Evolutionary conservation across 352 stramenopile genomes (phyloP).

Genomic region (Globisporangium heterothallicum): DNA sequence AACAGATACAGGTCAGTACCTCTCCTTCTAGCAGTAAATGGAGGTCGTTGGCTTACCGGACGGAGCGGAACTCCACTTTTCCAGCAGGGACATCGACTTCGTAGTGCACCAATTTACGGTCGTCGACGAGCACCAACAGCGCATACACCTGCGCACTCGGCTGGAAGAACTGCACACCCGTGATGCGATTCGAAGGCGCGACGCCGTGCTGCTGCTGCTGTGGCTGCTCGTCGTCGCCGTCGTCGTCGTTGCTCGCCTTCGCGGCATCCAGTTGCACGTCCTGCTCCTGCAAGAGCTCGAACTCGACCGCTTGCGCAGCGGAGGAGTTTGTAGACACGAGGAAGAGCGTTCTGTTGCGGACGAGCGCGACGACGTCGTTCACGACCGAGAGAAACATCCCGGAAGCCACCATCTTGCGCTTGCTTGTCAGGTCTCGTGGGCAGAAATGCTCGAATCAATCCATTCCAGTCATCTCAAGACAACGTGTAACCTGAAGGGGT

Average conservation of each 20-base stretch:
- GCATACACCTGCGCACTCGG: constrained; percentile 19
- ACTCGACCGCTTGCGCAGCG: constrained; percentile 22
- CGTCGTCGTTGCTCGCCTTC: constrained; percentile 15
- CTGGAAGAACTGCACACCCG: constrained; percentile 32
- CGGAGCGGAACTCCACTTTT: constrained; percentile 33
- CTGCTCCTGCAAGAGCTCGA: constrained; percentile 29
- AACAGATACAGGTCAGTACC: not conserved
- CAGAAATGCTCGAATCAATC: constrained; percentile 1
- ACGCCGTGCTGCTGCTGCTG: constrained; percentile 15
- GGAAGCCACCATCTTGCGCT: constrained; percentile 32
- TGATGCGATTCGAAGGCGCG: constrained; percentile 34
- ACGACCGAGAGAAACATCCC: constrained; percentile 44
- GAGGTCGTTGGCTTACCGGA: no score
- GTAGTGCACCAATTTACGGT: constrained; percentile 72
- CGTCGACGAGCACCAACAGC: constrained; percentile 59
- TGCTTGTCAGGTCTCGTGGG: not conserved
- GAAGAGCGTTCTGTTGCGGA: constrained; percentile 61
- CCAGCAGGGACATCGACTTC: constrained; percentile 40
- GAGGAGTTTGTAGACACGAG: constrained; percentile 26
- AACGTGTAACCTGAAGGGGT: not conserved
- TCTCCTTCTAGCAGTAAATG: no score
- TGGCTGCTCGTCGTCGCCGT: constrained; percentile 25
- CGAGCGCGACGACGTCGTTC: constrained; percentile 32
- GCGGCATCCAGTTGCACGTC: constrained; percentile 14
- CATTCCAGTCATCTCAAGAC: constrained; percentile 7